Percentiles rank a stretch among this genome's conserved stretches.
Conservation (phyloP, 2,329 filamentous ascomycete genomes). For the Pseudocercospora fuligena region DNA sequence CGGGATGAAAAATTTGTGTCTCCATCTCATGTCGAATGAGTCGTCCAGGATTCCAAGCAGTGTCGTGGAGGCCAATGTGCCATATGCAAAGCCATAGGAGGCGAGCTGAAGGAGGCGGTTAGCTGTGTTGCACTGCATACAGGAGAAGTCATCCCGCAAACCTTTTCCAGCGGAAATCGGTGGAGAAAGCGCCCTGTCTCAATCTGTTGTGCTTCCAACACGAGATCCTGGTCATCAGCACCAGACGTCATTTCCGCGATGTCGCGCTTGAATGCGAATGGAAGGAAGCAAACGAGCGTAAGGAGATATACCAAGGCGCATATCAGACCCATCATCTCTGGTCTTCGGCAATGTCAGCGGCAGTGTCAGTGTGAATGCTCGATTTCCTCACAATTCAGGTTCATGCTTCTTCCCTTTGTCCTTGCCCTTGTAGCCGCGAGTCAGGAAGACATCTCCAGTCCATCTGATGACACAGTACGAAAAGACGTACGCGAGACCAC, state of each 20-base stretch:
- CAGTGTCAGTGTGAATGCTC: slow-evolving; percentile 3
- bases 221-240: slow-evolving; percentile 87
- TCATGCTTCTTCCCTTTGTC: slow-evolving; percentile 81
- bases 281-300: slow-evolving; percentile 87
- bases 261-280: slow-evolving; percentile 97
- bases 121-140: slow-evolving; percentile 54
- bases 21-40: slow-evolving; percentile 97
- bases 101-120: slow-evolving; percentile 67
- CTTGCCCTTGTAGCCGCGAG: slow-evolving; percentile 83
- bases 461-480: slow-evolving; percentile 88
- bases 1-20: slow-evolving; percentile 97
- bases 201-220: slow-evolving; percentile 72
- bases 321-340: slow-evolving; percentile 94
- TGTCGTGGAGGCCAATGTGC: slow-evolving; percentile 87
- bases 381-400: slow-evolving; percentile 69
- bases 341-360: slow-evolving; percentile 54
- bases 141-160: slow-evolving; percentile 25
- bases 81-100: slow-evolving; percentile 90
- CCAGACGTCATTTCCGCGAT: slow-evolving; percentile 94
- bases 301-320: slow-evolving; percentile 92
- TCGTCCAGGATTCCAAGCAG: slow-evolving; percentile 94
- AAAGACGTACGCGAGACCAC: slow-evolving; percentile 78
- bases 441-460: slow-evolving; percentile 88
- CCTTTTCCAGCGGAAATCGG: slow-evolving; percentile 88
- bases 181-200: slow-evolving; percentile 86